A percentile compares a stretch with the other conserved stretches of the same genome.
Conservation (phyloP, 306 rosid species). For the Cucumis hystrix region DNA sequence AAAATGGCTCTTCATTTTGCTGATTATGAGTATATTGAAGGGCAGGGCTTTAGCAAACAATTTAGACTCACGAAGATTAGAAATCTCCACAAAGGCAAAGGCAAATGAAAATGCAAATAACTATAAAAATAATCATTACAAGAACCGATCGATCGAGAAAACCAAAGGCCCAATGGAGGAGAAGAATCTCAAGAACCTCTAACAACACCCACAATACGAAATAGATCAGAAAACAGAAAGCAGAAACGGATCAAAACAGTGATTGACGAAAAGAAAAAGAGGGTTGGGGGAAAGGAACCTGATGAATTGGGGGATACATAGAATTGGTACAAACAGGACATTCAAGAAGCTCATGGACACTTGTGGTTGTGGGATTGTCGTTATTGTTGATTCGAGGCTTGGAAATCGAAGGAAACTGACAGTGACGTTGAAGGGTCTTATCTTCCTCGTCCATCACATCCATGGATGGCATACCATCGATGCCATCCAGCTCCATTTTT, state of each 20-base stretch:
- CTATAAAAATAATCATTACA: background rate
- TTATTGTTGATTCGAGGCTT: constrained; percentile 1
- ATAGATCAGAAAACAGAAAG: constrained; percentile 2
- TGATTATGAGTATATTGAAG: background rate
- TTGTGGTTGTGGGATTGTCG: constrained; percentile 4
- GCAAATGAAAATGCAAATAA: background rate
- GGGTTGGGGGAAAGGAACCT: background rate
- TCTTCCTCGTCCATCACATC: constrained; percentile 6
- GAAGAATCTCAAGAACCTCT: background rate
- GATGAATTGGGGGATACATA: constrained; percentile 9
- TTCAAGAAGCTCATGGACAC: constrained; percentile 7
- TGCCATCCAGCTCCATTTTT: constrained; percentile 4
- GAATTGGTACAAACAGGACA: constrained; percentile 10
- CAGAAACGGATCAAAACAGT: background rate
- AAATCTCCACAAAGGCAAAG: background rate
- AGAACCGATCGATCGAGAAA: background rate
- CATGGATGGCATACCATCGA: constrained; percentile 1
- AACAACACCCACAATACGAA: background rate
- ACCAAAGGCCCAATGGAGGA: background rate
- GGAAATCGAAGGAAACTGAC: constrained; percentile 3
- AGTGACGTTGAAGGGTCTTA: constrained; percentile 6
- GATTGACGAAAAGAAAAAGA: background rate
- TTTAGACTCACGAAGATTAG: background rate
- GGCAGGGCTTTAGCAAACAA: background rate
- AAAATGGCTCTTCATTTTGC: background rate